Conservation (phyloP, 2,329 filamentous ascomycete species). For the Lachnellula cervina region DNA sequence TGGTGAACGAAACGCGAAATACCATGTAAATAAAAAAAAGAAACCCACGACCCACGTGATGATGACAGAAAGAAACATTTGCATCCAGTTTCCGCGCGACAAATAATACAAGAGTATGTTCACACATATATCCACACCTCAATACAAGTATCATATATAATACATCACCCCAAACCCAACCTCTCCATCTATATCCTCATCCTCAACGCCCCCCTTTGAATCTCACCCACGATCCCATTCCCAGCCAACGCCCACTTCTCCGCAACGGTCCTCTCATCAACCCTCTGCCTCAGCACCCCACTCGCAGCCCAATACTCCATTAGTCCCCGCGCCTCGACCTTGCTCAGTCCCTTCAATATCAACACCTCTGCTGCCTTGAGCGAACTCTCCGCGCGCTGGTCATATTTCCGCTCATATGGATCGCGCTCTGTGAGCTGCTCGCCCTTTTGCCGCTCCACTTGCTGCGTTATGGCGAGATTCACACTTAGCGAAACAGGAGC, state of each 20-base stretch:
- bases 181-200: slow-evolving; percentile 17
- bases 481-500: slow-evolving; percentile 59
- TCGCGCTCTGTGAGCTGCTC: slow-evolving; percentile 40
- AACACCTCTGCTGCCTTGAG: slow-evolving; percentile 48
- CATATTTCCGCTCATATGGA: slow-evolving; percentile 53
- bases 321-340: slow-evolving; percentile 67
- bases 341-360: slow-evolving; percentile 63
- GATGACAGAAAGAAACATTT: too few relatives aligned
- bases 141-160: too few relatives aligned
- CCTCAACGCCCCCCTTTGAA: slow-evolving; percentile 62
- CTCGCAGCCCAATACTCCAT: slow-evolving; percentile 92
- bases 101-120: too few relatives aligned
- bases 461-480: slow-evolving; percentile 59
- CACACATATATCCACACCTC: too few relatives aligned
- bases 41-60: too few relatives aligned
- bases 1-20: too few relatives aligned
- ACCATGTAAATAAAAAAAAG: too few relatives aligned
- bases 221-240: slow-evolving; percentile 77
- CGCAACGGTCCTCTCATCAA: slow-evolving; percentile 65
- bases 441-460: slow-evolving; percentile 40
- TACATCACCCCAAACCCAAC: too few relatives aligned
- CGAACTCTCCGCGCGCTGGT: slow-evolving; percentile 49
- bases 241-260: slow-evolving; percentile 82
- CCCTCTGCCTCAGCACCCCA: slow-evolving; percentile 64
- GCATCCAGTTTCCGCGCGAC: too few relatives aligned